Base-by-base conservation (phyloP, 1,284 basidiomycete genomes). In the Tilletia walkeri region DNA sequence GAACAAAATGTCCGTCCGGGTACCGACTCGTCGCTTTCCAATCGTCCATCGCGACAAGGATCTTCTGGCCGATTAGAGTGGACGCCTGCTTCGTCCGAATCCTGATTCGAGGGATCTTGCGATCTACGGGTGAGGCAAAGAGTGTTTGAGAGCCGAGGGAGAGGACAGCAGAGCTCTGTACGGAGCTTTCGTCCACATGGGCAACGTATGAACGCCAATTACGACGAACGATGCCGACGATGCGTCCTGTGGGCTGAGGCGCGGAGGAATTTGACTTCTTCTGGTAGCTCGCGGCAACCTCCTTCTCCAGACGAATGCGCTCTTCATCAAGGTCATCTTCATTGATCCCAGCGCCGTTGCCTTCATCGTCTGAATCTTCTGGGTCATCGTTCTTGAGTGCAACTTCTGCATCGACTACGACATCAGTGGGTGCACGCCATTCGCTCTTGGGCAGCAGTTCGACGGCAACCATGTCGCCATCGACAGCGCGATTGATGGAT, bases 1-100 rank as follows among this genome's bases (percentile, higher is more conserved):
- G 90, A 14, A 99, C 94, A 80, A 99, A 95, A 84, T 99, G 96
- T 0, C 96, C 96, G 78, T 98, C 95, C 0, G 96, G 96, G 81
- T 98, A 98, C 34, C 94, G 89, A 1, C 92, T 94, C 45, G 89
- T 89, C 36, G 87, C 84, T 41, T 92, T 90, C 96, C 96, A 99
- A 59, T 89, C 87, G 83, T 99, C 96, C 79, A 99, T 93, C 0
- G 93, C 91, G 54, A 99, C 92, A 20, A 99, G 88, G 75, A 99
- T 95, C 85, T 99, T 99, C 84, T 99, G 95, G 38, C 90, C 90
- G 20, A 97, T 84, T 10, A 99, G 88, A 0, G 89, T 85, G 0
- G 93, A 91, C 0, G 94, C 95, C 86, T 99, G 96, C 3, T 96
- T 90, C 0, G 95, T 99, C 41, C 94, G 90, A 65, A 99, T 87